Evolutionary conservation across 2,329 filamentous ascomycete species (phyloP).

Genomic region (Biscogniauxia marginata): DNA sequence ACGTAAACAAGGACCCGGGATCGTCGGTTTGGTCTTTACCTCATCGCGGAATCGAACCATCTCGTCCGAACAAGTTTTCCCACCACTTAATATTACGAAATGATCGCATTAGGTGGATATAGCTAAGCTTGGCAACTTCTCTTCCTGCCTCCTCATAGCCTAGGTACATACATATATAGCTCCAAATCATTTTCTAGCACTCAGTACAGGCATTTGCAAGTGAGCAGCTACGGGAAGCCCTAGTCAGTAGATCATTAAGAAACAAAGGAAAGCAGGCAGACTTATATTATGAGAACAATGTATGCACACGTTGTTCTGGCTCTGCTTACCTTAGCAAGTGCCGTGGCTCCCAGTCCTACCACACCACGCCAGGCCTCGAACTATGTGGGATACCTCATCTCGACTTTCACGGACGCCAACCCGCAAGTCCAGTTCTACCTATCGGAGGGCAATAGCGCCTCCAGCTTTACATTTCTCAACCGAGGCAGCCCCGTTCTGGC

Average conservation of each 20-base stretch:
- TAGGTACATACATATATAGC: no score
- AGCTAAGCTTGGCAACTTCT: not conserved
- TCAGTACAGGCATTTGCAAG: no score
- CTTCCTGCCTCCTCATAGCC: not conserved
- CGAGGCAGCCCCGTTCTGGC: slow-evolving; percentile 31
- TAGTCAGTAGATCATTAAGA: no score
- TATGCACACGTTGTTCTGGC: not conserved
- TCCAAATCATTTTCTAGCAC: no score
- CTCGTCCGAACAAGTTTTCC: not conserved
- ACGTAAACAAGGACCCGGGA: not conserved
- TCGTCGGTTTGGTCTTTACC: not conserved
- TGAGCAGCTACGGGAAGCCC: no score
- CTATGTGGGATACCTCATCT: slow-evolving; percentile 36
- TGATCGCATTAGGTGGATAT: not conserved
- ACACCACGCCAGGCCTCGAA: slow-evolving; percentile 11
- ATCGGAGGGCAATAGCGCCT: slow-evolving; percentile 32
- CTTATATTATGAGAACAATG: not conserved
- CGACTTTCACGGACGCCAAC: slow-evolving; percentile 35
- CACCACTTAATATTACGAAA: not conserved
- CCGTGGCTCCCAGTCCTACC: slow-evolving; percentile 10
- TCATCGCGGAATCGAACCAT: not conserved
- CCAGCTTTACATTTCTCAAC: slow-evolving; percentile 34
- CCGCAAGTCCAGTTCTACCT: slow-evolving; percentile 36
- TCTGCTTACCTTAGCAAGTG: slow-evolving; percentile 6
- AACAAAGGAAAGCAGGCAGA: not conserved